Conservation (phyloP, 768 basidiomycete genomes). For the Sarcodon sp. region DNA sequence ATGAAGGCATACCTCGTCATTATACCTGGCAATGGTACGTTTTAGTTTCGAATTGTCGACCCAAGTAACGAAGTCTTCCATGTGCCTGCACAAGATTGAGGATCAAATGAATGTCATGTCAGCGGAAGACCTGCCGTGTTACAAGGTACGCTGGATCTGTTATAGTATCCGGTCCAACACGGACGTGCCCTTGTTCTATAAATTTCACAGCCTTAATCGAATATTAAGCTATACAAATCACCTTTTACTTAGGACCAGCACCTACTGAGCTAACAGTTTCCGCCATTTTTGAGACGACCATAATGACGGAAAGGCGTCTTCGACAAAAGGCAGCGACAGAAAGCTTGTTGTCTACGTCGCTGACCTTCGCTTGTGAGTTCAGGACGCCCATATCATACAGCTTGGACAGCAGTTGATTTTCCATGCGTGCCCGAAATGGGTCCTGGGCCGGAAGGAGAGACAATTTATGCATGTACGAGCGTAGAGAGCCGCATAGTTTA, state of each 20-base stretch:
- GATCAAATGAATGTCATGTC: background rate
- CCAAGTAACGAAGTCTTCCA: conserved; percentile 99
- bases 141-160: conserved; percentile 96
- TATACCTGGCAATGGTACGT: conserved; percentile 90
- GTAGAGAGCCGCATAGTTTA: conserved; percentile 81
- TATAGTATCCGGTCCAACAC: conserved; percentile 91
- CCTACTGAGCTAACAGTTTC: conserved; percentile 89
- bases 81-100: conserved; percentile 40
- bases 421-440: conserved; percentile 75
- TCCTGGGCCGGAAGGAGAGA: conserved; percentile 83
- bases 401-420: conserved; percentile 81
- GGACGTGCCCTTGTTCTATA: conserved; percentile 96
- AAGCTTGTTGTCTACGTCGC: conserved; percentile 88
- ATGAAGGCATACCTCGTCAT: conserved; percentile 63
- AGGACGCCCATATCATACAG: conserved; percentile 96
- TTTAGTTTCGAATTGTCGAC: conserved; percentile 96
- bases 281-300: conserved; percentile 89
- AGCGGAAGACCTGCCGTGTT: conserved; percentile 42
- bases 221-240: conserved; percentile 2
- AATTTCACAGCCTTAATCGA: conserved; percentile 80
- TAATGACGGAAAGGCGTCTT: conserved; percentile 81
- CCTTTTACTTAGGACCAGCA: conserved; percentile 10
- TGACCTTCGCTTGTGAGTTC: conserved; percentile 75
- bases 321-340: conserved; percentile 93
- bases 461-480: conserved; percentile 76